Conservation (phyloP, 371 early-diverging fungal genomes). For the Funneliformis caledonium region DNA sequence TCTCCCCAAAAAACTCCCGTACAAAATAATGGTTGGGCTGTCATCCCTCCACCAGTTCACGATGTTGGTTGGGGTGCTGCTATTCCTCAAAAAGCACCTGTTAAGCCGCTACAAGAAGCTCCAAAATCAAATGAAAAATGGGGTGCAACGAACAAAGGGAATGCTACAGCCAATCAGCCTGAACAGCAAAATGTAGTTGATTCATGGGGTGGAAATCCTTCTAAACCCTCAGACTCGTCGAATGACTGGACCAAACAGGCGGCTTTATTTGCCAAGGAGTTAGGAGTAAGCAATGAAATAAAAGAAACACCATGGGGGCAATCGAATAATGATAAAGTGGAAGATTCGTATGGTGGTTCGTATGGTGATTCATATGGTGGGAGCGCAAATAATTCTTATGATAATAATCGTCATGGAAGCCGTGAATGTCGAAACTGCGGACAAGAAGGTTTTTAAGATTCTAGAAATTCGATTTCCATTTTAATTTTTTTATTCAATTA, state of each 20-base stretch:
- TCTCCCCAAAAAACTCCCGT: neutral
- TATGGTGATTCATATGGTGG: neutral
- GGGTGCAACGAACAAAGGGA: neutral
- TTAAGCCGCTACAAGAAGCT: neutral
- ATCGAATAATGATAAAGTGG: neutral
- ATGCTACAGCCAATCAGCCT: neutral
- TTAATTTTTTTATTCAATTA: neutral
- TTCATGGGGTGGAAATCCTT: neutral
- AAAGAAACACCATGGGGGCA: neutral
- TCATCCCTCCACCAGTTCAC: neutral
- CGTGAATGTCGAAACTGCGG: constrained; percentile 8
- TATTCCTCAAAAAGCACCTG: neutral
- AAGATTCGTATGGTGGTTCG: constrained; percentile 1
- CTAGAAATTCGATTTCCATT: too few species aligned
- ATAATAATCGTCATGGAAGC: neutral
- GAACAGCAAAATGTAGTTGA: neutral
- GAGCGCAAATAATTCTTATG: neutral
- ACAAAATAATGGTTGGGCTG: neutral
- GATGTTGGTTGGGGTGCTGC: neutral
- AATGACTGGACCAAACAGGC: constrained; percentile 25
- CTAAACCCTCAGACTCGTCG: neutral
- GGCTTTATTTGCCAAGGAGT: neutral
- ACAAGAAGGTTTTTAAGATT: constrained; percentile 17
- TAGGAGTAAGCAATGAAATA: neutral
- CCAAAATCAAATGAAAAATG: neutral